Conservation (phyloP, 805 yeast genomes). For the Barnettozyma salicaria region DNA sequence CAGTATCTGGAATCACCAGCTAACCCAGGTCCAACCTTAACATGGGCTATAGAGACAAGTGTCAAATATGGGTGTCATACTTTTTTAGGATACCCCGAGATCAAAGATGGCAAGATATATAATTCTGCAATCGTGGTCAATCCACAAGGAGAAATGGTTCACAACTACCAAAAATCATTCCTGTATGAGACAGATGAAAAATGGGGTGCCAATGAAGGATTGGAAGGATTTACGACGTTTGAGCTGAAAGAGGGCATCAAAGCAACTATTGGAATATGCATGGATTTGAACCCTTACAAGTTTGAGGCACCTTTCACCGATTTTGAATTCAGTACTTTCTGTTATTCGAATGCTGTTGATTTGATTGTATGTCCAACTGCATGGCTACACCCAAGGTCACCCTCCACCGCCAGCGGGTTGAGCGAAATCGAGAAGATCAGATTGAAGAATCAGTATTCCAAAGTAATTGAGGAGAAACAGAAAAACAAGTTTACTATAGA, state of each 20-base stretch:
- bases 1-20: conserved; percentile 51
- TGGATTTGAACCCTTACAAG: conserved; percentile 87
- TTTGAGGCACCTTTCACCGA: conserved; percentile 72
- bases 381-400: conserved; percentile 61
- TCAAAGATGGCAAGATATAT: conserved; percentile 34
- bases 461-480: conserved; percentile 16
- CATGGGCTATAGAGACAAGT: conserved; percentile 54
- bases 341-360: conserved; percentile 41
- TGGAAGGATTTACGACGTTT: conserved; percentile 50
- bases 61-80: conserved; percentile 52
- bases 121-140: conserved; percentile 67
- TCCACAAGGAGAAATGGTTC: conserved; percentile 50
- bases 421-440: conserved; percentile 14
- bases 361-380: conserved; percentile 79
- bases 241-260: conserved; percentile 29
- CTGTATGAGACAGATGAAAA: conserved; percentile 70
- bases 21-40: conserved; percentile 40
- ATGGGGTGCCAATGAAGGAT: conserved; percentile 74
- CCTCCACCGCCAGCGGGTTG: conserved; percentile 28
- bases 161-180: conserved; percentile 71
- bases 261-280: conserved; percentile 78
- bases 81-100: conserved; percentile 80
- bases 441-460: conserved; percentile 8
- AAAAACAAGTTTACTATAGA: conserved; percentile 14
- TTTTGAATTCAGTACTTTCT: conserved; percentile 63